A percentile compares a stretch with the other conserved stretches of the same genome.
Conservation (phyloP, 106 monocot genomes). For the Acorus calamus region DNA sequence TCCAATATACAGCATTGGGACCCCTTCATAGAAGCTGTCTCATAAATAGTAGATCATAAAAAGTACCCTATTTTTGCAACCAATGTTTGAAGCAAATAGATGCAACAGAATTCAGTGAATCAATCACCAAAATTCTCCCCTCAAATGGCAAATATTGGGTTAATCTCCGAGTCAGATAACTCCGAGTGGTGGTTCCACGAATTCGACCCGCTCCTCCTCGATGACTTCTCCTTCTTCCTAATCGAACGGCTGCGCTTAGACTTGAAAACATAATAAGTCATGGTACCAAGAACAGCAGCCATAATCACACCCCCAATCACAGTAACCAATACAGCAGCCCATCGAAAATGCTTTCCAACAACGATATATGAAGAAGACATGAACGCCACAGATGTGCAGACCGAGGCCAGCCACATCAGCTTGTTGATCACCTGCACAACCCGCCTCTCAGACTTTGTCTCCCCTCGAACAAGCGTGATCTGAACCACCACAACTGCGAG, state of each 20-base stretch:
- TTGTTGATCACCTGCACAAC: constrained; percentile 49
- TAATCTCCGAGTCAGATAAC: constrained; percentile 31
- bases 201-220: constrained; percentile 6
- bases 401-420: constrained; percentile 46
- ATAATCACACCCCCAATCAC: constrained; percentile 39
- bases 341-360: too few relatives aligned
- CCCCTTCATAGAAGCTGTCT: too few relatives aligned
- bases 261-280: constrained; percentile 47
- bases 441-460: constrained; percentile 35
- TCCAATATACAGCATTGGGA: too few relatives aligned
- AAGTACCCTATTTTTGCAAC: too few relatives aligned
- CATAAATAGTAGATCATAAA: too few relatives aligned
- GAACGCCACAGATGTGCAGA: constrained; percentile 21
- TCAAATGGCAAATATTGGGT: constrained; percentile 41
- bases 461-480: constrained; percentile 39
- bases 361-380: too few relatives aligned
- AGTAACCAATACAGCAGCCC: constrained; percentile 6
- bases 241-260: constrained; percentile 33
- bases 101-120: too few relatives aligned
- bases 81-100: too few relatives aligned
- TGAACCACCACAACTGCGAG: constrained; percentile 50
- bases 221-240: constrained; percentile 24
- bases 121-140: too few relatives aligned
- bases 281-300: constrained; percentile 44
- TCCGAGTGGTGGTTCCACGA: constrained; percentile 32